A percentile compares a stretch with the other conserved stretches of the same genome.
Conservation (phyloP, 371 early-diverging fungal genomes). For the Mortierella polycephala region DNA sequence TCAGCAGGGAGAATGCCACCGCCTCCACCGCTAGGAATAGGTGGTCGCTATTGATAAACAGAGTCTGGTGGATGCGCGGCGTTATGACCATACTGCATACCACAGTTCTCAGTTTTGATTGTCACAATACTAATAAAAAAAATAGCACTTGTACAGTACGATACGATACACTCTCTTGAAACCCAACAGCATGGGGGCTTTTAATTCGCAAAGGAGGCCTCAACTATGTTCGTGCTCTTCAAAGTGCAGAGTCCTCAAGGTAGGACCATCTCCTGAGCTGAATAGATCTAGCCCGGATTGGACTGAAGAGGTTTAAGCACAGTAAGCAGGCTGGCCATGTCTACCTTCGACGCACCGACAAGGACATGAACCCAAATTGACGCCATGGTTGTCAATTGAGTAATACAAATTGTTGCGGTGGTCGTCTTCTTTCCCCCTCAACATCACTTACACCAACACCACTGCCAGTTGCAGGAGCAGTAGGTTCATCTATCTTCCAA, state of each 20-base stretch:
- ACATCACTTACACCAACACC: constrained; percentile 4
- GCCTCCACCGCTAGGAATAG: constrained; percentile 36
- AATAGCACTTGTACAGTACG: too few species aligned
- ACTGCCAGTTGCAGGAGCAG: background rate
- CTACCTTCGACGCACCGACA: constrained; percentile 14
- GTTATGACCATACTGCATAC: too few species aligned
- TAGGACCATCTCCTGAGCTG: background rate
- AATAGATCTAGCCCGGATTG: background rate
- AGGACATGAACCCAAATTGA: constrained; percentile 16
- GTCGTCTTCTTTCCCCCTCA: background rate
- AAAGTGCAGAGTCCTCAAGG: background rate
- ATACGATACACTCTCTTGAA: too few species aligned
- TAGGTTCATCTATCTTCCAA: background rate
- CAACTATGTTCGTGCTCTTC: background rate
- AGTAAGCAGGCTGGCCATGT: constrained; percentile 7
- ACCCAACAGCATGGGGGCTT: too few species aligned
- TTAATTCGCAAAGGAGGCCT: too few species aligned
- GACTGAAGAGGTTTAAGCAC: constrained; percentile 1
- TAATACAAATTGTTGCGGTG: constrained; percentile 20
- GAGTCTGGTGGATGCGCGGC: too few species aligned
- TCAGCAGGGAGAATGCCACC: constrained; percentile 21
- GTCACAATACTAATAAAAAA: too few species aligned
- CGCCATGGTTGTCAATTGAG: constrained; percentile 5
- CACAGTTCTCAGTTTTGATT: too few species aligned
- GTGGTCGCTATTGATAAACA: constrained; percentile 26